Evolutionary conservation across 179 eudicot species (phyloP).

Genomic region (Spergularia azorica): DNA sequence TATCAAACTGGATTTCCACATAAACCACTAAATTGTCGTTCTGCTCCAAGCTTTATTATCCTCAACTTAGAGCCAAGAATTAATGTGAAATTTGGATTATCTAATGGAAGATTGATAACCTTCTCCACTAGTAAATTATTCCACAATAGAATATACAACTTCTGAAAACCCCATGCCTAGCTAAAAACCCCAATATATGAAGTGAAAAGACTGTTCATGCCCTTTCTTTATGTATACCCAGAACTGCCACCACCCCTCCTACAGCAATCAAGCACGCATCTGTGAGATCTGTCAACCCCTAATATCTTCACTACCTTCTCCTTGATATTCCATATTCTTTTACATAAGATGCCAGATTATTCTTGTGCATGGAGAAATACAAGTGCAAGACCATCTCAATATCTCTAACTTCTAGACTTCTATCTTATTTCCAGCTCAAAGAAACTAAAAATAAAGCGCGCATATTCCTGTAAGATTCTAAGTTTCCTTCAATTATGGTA

Average conservation of each 20-base stretch:
- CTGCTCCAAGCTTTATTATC: neutral
- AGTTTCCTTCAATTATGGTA: neutral
- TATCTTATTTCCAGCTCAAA: neutral
- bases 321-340: neutral
- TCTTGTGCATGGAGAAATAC: neutral
- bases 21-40: neutral
- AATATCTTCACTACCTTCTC: neutral
- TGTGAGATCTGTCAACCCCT: neutral
- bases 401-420: too few species aligned
- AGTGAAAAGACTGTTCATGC: too few species aligned
- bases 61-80: neutral
- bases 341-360: neutral
- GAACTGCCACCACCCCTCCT: too few species aligned
- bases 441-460: neutral
- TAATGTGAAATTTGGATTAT: too few species aligned
- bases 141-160: too few species aligned
- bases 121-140: too few species aligned
- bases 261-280: neutral
- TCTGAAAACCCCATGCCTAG: too few species aligned
- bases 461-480: neutral
- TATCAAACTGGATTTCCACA: neutral
- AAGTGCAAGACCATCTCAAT: neutral
- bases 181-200: too few species aligned
- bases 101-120: too few species aligned
- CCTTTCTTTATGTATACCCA: too few species aligned